A percentile compares a stretch with the other conserved stretches of the same genome.
Evolutionary conservation across 768 basidiomycete genomes (phyloP).

Genomic region (Panus rudis): DNA sequence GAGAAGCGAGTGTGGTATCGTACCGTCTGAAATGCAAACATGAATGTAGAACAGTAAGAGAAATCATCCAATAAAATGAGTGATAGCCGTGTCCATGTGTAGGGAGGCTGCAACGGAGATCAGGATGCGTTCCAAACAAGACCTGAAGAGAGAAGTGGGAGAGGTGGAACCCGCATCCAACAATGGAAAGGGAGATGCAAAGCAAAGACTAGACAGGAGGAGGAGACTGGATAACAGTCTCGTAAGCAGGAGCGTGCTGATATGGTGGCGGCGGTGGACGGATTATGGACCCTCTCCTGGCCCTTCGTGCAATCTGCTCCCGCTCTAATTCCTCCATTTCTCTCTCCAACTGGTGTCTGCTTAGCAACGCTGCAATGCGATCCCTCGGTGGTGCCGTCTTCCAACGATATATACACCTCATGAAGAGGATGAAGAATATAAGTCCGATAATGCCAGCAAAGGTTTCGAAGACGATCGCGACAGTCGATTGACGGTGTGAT

Average conservation of each 20-base stretch:
- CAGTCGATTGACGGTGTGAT: slow-evolving; percentile 11
- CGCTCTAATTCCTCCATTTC: slow-evolving; percentile 45
- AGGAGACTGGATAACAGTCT: no score
- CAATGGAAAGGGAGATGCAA: no score
- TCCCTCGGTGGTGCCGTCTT: slow-evolving; percentile 38
- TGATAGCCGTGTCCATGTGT: no score
- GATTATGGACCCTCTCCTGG: slow-evolving; percentile 16
- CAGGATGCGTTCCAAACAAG: no score
- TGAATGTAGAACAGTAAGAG: no score
- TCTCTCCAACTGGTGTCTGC: slow-evolving; percentile 39
- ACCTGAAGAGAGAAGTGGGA: no score
- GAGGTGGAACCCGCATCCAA: no score
- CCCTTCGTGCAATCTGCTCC: slow-evolving; percentile 22
- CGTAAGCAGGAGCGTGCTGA: slow-evolving; percentile 44
- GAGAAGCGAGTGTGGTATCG: no score
- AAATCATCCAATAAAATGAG: no score
- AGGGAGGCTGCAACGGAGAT: no score
- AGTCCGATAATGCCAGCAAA: slow-evolving; percentile 34
- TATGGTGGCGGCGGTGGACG: slow-evolving; percentile 48
- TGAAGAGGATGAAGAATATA: slow-evolving; percentile 25
- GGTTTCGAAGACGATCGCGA: slow-evolving; percentile 38
- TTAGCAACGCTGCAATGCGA: slow-evolving; percentile 34
- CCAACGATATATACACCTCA: slow-evolving; percentile 39
- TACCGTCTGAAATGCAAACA: no score
- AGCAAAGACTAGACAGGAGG: no score